Conservation (phyloP, 23 red algal species). For the Pyropia yezoensis region DNA sequence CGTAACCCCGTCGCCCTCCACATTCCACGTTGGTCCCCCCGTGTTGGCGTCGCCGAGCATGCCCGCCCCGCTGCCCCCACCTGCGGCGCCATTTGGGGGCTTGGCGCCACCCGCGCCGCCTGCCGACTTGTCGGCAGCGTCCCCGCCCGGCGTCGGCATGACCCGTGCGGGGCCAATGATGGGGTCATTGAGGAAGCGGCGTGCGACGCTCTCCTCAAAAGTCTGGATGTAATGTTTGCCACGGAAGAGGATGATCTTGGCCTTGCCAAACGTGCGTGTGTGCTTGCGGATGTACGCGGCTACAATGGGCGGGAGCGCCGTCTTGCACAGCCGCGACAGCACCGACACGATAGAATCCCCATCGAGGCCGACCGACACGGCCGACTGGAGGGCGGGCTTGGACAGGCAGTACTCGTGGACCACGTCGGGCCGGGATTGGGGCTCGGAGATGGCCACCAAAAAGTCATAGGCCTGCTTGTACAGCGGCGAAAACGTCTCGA, state of each 20-base stretch:
- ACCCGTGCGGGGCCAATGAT: conserved; percentile 54
- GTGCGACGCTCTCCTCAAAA: conserved; percentile 46
- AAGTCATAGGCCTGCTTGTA: conserved; percentile 98
- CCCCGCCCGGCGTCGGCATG: background rate
- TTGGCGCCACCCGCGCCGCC: conserved; percentile 24
- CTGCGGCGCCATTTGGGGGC: conserved; percentile 6
- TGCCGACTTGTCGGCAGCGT: conserved; percentile 11
- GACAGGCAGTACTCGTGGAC: conserved; percentile 94
- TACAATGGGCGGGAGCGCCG: conserved; percentile 56
- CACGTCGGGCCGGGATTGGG: conserved; percentile 73
- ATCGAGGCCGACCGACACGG: conserved; percentile 88
- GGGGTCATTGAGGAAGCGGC: conserved; percentile 47
- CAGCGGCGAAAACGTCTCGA: conserved; percentile 94
- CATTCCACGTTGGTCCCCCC: too few relatives aligned
- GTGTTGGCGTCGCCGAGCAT: too few relatives aligned
- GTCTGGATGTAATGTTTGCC: conserved; percentile 84
- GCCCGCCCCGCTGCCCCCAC: too few relatives aligned
- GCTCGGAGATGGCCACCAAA: conserved; percentile 93
- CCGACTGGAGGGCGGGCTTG: conserved; percentile 82
- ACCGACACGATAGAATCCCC: conserved; percentile 77
- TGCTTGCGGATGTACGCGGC: conserved; percentile 64
- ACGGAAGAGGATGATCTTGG: conserved; percentile 82
- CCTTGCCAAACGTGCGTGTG: conserved; percentile 92
- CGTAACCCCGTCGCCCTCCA: conserved; percentile 26
- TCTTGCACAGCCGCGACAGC: conserved; percentile 85